Evolutionary conservation across 495 filamentous ascomycete species (phyloP).

Genomic region (Penicillium silybi): DNA sequence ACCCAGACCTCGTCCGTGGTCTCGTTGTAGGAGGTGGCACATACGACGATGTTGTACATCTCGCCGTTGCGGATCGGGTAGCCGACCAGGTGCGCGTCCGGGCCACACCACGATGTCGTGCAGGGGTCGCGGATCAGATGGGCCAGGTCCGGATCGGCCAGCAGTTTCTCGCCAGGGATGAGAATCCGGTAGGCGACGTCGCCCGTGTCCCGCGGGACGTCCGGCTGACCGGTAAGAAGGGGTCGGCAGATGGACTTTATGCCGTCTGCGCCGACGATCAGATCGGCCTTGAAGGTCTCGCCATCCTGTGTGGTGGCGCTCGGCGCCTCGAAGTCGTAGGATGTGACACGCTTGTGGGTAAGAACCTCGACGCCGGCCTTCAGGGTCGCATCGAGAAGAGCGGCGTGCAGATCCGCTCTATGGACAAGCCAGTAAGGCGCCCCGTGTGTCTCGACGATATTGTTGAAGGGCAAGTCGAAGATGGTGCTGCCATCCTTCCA

Average conservation of each 20-base stretch:
- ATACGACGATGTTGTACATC: constrained; percentile 56
- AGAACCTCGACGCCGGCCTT: constrained; percentile 9
- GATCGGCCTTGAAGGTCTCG: constrained; percentile 1
- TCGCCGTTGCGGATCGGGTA: constrained; percentile 51
- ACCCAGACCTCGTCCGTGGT: constrained; percentile 44
- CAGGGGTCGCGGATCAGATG: constrained; percentile 20
- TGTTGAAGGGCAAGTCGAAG: constrained; percentile 23
- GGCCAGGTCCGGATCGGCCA: constrained; percentile 40
- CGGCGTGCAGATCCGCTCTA: constrained; percentile 50
- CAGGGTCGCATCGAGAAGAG: constrained; percentile 35
- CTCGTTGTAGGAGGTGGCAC: constrained; percentile 40
- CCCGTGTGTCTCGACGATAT: constrained; percentile 39
- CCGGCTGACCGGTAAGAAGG: constrained; percentile 36
- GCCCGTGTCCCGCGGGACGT: constrained; percentile 36
- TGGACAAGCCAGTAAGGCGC: constrained; percentile 53
- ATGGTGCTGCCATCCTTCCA: constrained; percentile 33
- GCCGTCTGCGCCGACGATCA: constrained; percentile 10
- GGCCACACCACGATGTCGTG: constrained; percentile 41
- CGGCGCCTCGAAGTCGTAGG: constrained; percentile 2
- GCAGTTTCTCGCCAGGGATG: constrained; percentile 46
- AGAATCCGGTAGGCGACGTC: constrained; percentile 61
- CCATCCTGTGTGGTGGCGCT: background rate
- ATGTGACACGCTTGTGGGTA: background rate
- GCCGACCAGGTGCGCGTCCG: constrained; percentile 51
- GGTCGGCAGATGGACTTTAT: constrained; percentile 48